phyloP scores from a whole-genome alignment of 805 yeast genomes.

The Pichia pseudocactophila region DNA sequence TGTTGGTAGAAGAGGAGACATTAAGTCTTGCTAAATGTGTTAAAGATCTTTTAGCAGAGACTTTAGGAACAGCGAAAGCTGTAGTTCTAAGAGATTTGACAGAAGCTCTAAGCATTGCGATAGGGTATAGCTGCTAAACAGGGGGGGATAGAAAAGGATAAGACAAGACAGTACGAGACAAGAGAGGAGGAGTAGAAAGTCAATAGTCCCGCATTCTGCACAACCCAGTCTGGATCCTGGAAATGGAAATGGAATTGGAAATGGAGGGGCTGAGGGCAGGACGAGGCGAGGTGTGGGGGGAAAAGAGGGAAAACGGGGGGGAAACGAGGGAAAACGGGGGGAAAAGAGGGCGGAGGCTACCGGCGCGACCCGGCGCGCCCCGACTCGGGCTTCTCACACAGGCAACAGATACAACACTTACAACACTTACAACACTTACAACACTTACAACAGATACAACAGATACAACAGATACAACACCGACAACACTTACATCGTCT shows the following conservation, averaged over 20 bases:
- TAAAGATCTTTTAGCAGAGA: neutral
- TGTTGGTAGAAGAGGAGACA: neutral
- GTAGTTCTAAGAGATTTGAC: slow-evolving; percentile 6
- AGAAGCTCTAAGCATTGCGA: slow-evolving; percentile 16
- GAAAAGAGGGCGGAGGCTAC: neutral
- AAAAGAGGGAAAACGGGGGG: neutral
- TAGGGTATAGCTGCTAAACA: neutral
- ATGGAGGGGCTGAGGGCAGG: neutral
- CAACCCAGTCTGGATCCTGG: no score
- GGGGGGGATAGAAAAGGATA: neutral
- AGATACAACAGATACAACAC: no score
- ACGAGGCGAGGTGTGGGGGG: slow-evolving; percentile 2
- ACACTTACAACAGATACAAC: no score
- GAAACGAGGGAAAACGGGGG: neutral
- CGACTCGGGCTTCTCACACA: no score
- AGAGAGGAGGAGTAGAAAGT: neutral
- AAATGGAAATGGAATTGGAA: no score
- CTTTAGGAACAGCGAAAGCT: neutral
- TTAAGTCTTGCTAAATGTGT: neutral
- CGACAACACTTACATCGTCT: no score
- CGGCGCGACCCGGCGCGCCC: neutral
- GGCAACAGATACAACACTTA: no score
- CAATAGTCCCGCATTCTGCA: no score
- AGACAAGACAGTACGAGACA: neutral
- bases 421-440: no score